Evolutionary conservation across 768 basidiomycete genomes (phyloP), one percentile per base, ranked within the genome.

Genomic region (Boletus fagicola): DNA sequence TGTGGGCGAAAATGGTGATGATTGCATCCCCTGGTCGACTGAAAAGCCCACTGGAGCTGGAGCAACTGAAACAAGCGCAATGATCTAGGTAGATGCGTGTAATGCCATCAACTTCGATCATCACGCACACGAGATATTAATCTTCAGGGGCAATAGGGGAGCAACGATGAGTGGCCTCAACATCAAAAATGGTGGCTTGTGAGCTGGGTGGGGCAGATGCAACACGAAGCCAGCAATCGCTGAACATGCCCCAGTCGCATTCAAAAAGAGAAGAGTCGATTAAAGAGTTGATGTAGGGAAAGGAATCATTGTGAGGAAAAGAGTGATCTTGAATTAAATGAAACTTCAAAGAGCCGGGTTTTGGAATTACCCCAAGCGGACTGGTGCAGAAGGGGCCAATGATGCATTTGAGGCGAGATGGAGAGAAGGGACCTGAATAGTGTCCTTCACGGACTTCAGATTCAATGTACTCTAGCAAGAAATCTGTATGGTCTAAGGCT

Each of bases 391-490:
- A 45, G 1, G 44, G 44, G 4, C 44, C 44, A 28, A 45, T 45
- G 7, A 45, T 45, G 13, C 0, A 1, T 15, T 45, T 26, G 0
- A 28, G 8, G 16, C 4, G 26, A 15, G 15, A 16, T 2, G 26
- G 15, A 1, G 26, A 45, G 15, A 45, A 45, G 10, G 26, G 26
- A 3, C 48, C 22, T 4, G 77, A 68, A 54, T 77, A 78, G 12
- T 69, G 68, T 3, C 71, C 65, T 9, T 68, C 68, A 0, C 59
- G 59, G 0, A 72, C 62, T 53, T 79, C 72, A 20, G 49, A 38
- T 0, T 48, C 12, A 9, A 79, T 78, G 53, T 79, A 76, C 0
- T 53, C 35, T 4, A 64, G 26, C 20, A 78, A 69, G 35, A 75
- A 75, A 5, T 51, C 26, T 1, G 2, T 2, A 3, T 52, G 30